phyloP scores from a whole-genome alignment of 371 early-diverging fungal genomes.

The Rhizopus stolonifer region DNA sequence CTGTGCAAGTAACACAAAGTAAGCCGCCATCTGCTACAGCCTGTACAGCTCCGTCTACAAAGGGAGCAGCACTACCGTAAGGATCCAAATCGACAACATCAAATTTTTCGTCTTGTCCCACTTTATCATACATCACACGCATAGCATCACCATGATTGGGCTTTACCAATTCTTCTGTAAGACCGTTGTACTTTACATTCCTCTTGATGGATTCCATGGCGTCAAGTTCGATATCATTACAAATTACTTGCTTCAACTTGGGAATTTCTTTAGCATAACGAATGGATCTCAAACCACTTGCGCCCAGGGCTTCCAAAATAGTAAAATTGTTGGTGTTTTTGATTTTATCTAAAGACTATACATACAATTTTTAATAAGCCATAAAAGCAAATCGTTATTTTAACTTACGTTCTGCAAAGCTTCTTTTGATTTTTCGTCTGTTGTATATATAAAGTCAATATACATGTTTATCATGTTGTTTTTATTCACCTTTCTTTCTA shows the following conservation, averaged over 20 bases:
- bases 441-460: background rate
- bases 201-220: conserved; percentile 90
- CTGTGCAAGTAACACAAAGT: conserved; percentile 99
- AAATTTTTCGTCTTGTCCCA: conserved; percentile 60
- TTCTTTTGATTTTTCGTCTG: conserved; percentile 29
- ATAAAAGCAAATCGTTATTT: background rate
- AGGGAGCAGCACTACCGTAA: conserved; percentile 98
- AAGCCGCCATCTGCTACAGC: conserved; percentile 93
- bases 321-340: conserved; percentile 55
- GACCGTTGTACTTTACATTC: conserved; percentile 87
- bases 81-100: conserved; percentile 97
- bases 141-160: conserved; percentile 88
- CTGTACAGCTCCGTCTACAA: conserved; percentile 95
- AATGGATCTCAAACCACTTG: conserved; percentile 98
- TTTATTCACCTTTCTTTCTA: conserved; percentile 32
- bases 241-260: conserved; percentile 76
- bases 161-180: conserved; percentile 68
- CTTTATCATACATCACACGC: conserved; percentile 82
- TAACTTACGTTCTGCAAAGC: conserved; percentile 28
- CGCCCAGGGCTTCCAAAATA: conserved; percentile 97
- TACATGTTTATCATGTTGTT: background rate
- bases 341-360: conserved; percentile 23
- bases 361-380: too few relatives aligned
- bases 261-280: conserved; percentile 97
- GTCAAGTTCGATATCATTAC: conserved; percentile 93